phyloP scores from a whole-genome alignment of 208 protist species.

The Leishmania turanica region DNA sequence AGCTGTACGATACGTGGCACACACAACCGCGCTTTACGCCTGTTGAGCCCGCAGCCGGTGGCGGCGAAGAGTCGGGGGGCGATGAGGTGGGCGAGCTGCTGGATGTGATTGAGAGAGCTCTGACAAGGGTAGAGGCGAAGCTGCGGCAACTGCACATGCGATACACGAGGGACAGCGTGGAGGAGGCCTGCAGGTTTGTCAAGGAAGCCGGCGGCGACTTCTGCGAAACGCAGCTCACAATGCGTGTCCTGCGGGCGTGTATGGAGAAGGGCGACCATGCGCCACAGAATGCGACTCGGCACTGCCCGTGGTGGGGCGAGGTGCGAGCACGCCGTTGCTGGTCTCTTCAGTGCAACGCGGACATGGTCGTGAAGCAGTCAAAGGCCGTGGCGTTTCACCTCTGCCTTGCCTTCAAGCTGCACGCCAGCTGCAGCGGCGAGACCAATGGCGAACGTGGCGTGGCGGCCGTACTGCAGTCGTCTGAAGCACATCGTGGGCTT shows the following conservation, averaged over 20 bases:
- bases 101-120: not conserved
- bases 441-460: not conserved
- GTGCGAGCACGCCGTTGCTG: not conserved
- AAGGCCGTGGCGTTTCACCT: slow-evolving; percentile 4
- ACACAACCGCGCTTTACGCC: slow-evolving; percentile 9
- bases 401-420: not conserved
- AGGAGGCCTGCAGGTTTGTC: slow-evolving; percentile 10
- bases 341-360: not conserved
- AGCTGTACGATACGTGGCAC: slow-evolving; percentile 26
- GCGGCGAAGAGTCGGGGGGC: not conserved
- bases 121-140: slow-evolving; percentile 7
- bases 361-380: not conserved
- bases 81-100: slow-evolving; percentile 15
- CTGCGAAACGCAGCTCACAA: not conserved
- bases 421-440: not conserved
- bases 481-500: not conserved
- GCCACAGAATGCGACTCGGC: not conserved
- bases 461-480: slow-evolving; percentile 2
- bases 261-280: not conserved
- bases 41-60: not conserved
- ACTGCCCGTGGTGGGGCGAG: slow-evolving; percentile 12
- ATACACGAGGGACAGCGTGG: not conserved
- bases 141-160: not conserved
- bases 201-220: slow-evolving; percentile 3
- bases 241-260: not conserved